Evolutionary conservation across 441 rosid species (phyloP), one percentile per base, ranked within the genome.

Genomic region (Aleurites moluccanus): DNA sequence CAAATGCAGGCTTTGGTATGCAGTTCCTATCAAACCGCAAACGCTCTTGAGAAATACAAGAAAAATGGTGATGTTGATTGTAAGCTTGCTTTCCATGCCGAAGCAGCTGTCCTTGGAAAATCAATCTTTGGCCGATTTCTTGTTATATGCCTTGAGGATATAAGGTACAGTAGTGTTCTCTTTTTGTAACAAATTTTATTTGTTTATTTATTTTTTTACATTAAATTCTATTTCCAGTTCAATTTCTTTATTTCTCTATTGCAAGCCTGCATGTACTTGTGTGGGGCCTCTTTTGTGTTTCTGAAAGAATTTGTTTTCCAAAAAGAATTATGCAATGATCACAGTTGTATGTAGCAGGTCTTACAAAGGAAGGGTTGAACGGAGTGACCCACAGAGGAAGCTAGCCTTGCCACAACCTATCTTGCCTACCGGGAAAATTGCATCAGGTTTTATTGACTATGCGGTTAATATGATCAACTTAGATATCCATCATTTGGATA

Each of bases 1-100:
- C 84, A 83, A 76, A 85, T 90, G 96, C 86, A 90, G 4, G 90
- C 89, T 42, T 69, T 88, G 44, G 93, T 90, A 23, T 88, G 89
- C 76, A 85, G 81, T 80, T 83, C 96, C 10, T 75, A 70, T 73
- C 75, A 70, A 69, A 74, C 81, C 13, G 85, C 81, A 10, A 27
- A 59, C 71, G 68, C 73, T 40, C 79, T 87, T 1, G 90, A 85
- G 79, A 50, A 50, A 23, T 83, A 82, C 80, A 73, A 67, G 38
- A 71, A 69, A 21, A 74, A 73, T 15, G 88, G 91, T 61, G 77
- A 69, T 64, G 84, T 85, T 73, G 85, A 84, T 80, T 35, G 8
- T 52, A 55, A 16, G 11, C 53, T 10, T 23, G 86, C 75, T 59
- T 74, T 88, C 66, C 83, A 87, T 30, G 85, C 88, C n/a, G 80